Evolutionary conservation across 225 moss, liverwort and hornwort genomes (phyloP).

Genomic region (Anthoceros angustus): DNA sequence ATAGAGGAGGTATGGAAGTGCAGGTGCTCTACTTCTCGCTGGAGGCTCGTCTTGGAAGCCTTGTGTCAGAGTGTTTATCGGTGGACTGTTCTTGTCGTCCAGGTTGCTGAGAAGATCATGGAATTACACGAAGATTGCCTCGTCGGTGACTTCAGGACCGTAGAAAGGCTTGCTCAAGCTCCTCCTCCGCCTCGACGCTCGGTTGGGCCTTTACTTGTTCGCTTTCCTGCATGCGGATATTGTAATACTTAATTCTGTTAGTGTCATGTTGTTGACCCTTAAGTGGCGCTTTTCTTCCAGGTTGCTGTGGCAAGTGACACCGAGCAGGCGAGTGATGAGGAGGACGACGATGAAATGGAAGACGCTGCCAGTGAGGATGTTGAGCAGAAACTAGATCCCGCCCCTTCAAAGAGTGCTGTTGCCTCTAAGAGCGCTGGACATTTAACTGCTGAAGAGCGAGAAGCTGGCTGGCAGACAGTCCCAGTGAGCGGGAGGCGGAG

Average conservation of each 20-base stretch:
- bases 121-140: background rate
- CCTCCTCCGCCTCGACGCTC: background rate
- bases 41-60: background rate
- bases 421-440: background rate
- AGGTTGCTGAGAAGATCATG: background rate
- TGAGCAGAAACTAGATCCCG: background rate
- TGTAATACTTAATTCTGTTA: too few species aligned
- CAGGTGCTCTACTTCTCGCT: background rate
- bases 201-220: too few species aligned
- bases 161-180: background rate
- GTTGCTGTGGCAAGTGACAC: background rate
- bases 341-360: background rate
- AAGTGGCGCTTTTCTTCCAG: background rate
- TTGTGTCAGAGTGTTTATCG: background rate
- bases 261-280: background rate
- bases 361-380: background rate
- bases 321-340: background rate
- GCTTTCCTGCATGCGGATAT: too few species aligned
- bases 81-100: background rate
- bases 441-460: background rate
- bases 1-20: background rate
- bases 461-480: background rate
- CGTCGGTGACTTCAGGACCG: background rate
- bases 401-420: background rate
- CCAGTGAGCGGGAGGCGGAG: background rate